phyloP scores from a whole-genome alignment of 2,329 filamentous ascomycete species.

The Trematosphaeria pertusa region DNA sequence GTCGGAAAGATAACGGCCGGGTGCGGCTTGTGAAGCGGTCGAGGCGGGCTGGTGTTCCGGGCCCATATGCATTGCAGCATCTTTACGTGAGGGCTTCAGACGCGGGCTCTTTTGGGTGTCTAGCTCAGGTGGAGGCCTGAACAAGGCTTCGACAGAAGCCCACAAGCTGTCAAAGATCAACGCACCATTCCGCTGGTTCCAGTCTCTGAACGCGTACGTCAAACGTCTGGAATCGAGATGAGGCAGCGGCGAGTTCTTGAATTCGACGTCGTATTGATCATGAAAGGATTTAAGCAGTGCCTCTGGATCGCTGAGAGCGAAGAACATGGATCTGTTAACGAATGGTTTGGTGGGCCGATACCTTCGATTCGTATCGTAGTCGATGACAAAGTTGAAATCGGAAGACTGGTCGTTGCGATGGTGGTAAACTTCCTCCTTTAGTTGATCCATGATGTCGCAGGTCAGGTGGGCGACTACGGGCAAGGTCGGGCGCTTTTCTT shows the following conservation, averaged over 20 bases:
- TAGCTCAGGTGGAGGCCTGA: constrained; percentile 44
- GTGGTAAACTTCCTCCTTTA: constrained; percentile 34
- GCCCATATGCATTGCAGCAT: constrained; percentile 1
- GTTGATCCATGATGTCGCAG: constrained; percentile 35
- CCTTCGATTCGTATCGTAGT: constrained; percentile 23
- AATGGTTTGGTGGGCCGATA: constrained; percentile 26
- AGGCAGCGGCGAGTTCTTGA: constrained; percentile 38
- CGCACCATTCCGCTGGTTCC: constrained; percentile 41
- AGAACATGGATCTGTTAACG: constrained; percentile 44
- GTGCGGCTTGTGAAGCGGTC: background rate
- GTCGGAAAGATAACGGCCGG: constrained; percentile 35
- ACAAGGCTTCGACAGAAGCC: constrained; percentile 38
- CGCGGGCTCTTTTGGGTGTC: constrained; percentile 32
- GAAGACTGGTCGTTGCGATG: constrained; percentile 16
- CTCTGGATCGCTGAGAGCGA: constrained; percentile 39
- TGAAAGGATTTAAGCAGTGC: constrained; percentile 44
- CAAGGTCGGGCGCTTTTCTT: constrained; percentile 11
- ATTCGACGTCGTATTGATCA: constrained; percentile 27
- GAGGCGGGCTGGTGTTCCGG: background rate
- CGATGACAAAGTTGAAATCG: constrained; percentile 23
- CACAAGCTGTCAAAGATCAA: constrained; percentile 48
- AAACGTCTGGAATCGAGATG: constrained; percentile 42
- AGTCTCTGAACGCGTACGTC: constrained; percentile 40
- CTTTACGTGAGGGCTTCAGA: constrained; percentile 25
- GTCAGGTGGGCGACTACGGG: constrained; percentile 31